These are phyloP conservation scores for Beverwykella pulmonaria DNA, from an alignment of 495 filamentous ascomycete species.

Conservation along the genomic window DNA sequence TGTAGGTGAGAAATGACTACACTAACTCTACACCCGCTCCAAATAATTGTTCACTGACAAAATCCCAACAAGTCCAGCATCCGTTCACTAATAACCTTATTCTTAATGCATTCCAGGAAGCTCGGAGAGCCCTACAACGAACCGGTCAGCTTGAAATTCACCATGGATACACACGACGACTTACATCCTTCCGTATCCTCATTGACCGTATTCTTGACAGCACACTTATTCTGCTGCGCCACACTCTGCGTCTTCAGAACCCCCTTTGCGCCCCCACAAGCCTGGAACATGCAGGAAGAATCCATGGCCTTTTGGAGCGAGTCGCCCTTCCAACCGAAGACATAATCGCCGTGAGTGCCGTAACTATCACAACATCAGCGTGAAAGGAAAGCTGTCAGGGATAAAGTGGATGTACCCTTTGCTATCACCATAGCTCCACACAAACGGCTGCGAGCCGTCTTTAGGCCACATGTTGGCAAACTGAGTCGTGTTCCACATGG, in stretches of 20 bases:
- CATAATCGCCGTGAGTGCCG: conserved; percentile 51
- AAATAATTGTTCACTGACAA: too few species aligned
- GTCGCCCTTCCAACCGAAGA: conserved; percentile 35
- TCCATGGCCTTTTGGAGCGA: conserved; percentile 41
- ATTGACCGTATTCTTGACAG: conserved; percentile 48
- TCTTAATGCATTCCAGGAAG: too few species aligned
- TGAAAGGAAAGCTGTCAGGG: too few species aligned
- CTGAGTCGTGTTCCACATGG: conserved; percentile 24
- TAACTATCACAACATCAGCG: too few species aligned
- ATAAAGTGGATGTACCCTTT: too few species aligned
- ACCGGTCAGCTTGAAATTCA: too few species aligned
- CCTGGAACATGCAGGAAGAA: too few species aligned
- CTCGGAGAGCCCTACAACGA: not conserved
- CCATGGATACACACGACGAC: conserved; percentile 54
- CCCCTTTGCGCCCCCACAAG: conserved; percentile 53
- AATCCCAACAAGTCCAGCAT: too few species aligned
- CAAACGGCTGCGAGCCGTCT: conserved; percentile 32
- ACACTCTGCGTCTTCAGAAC: conserved; percentile 51
- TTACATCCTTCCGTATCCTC: conserved; percentile 48
- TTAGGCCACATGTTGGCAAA: conserved; percentile 33
- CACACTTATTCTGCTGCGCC: conserved; percentile 50
- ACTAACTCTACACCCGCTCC: too few species aligned
- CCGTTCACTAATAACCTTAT: too few species aligned
- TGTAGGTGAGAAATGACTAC: too few species aligned
- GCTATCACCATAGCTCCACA: conserved; percentile 30